Evolutionary conservation across 2,329 filamentous ascomycete species (phyloP), one percentile per base, ranked within the genome.

Genomic region (Scedosporium aurantiacum): DNA sequence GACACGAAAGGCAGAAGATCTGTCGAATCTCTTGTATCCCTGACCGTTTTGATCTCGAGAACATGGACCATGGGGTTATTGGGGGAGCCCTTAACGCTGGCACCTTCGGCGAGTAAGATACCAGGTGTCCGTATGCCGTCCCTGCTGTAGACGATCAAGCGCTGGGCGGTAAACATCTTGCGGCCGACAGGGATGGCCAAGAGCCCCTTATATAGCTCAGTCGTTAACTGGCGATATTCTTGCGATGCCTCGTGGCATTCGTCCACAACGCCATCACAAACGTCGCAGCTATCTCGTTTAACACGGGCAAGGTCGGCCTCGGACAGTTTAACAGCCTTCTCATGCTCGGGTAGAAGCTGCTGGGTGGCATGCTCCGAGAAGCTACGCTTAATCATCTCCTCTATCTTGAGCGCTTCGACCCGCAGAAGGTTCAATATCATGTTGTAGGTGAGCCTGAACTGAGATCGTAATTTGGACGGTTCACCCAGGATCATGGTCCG

Each of bases 301-400:
- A 97, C 84, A 75, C 93, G 96, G 60, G 86, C 91, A 61, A 99
- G 76, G 75, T 95, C 93, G 3, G 90, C 92, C 72, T 99, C 92
- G 0, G 92, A 95, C 2, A 96, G 67, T 71, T 93, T 91, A 64
- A 99, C 91, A 62, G 91, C 89, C 73, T 96, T 96, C 74, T 99
- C 92, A 68, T 97, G 93, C 73, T 97, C 92, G 0, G 94, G 94
- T 1, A 97, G 79, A 12, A 97, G 76, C 64, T 95, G 92, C 70
- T 99, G 94, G 0, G 93, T 97, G 25, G 93, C 93, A 74, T 99
- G 94, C 73, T 99, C 94, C 60, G 93, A 97, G 79, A 99, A 99
- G 72, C 92, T 97, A 66, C 94, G 88, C 81, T 99, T 99, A 78
- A 99, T 99, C 94, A 99, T 99, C 75, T 99, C 94, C 72, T 99